Base-by-base conservation (phyloP, 306 rosid genomes). In the Ziziphus jujuba region DNA sequence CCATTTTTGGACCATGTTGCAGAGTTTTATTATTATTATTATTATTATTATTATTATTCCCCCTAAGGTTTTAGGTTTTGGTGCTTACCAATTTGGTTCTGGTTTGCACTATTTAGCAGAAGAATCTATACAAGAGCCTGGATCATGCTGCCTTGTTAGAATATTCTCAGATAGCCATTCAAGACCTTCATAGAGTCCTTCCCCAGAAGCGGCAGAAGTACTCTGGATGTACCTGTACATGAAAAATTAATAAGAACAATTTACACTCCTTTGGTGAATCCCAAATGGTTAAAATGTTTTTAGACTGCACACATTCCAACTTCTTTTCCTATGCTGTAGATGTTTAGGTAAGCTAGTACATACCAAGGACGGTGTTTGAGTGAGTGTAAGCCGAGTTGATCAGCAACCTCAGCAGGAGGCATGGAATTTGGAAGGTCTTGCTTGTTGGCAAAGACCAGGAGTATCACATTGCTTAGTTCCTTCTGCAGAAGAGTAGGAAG, bases 371-470 rank as follows among this genome's bases (percentile, higher is more conserved):
- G 75, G 23, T 73, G 80, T 4, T 43, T 25, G 20, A 82, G 83
- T 10, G 66, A 16, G 76, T 77, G 81, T 20, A 80, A 80, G 61
- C 73, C 81, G 62, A 82, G 88, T 38, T 75, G 61, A 48, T 74
- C 66, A 3, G 86, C 75, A 59, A 83, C 66, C 78, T 78, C 84
- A 13, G 77, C 10, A 31, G 59, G 67, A 53, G 22, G 14, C 89
- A 82, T 74, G 51, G 87, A 65, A 16, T 75, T 56, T 36, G 82
- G 83, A 45, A 76, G 77, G 72, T 81, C 89, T 22, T 79, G 84
- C 67, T 76, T 85, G 66, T 82, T 85, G 49, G 89, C 84, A 10
- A 80, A 69, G 28, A 83, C 86, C 23, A 83, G 79, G 4, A 83
- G 72, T 22, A 58, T 13, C 19, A 74, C 77, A 73, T 69, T 68